phyloP scores from a whole-genome alignment of 805 yeast genomes.

The Blastobotrys parvus region DNA sequence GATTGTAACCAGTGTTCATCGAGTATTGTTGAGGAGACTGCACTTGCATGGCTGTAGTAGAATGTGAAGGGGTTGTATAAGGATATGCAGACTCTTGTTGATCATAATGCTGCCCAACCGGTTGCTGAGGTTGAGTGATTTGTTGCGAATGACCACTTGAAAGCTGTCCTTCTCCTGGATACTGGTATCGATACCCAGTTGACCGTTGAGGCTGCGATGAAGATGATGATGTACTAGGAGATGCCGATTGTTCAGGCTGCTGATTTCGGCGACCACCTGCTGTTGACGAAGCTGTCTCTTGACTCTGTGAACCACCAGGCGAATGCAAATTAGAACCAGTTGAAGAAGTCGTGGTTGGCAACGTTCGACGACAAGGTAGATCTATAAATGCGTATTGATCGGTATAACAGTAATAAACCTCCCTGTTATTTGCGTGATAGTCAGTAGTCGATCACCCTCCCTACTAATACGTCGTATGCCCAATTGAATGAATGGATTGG shows the following conservation, averaged over 20 bases:
- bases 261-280: not conserved
- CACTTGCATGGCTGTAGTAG: not conserved
- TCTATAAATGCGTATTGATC: not conserved
- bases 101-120: not conserved
- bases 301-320: not conserved
- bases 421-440: too few relatives aligned
- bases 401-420: not conserved
- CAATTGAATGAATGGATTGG: too few relatives aligned
- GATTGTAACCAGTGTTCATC: too few relatives aligned
- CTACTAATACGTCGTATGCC: too few relatives aligned
- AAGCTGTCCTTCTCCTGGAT: too few relatives aligned
- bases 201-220: not conserved
- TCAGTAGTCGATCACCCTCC: too few relatives aligned
- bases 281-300: not conserved
- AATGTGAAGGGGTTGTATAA: not conserved
- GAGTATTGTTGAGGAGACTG: slow-evolving; percentile 1
- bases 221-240: not conserved
- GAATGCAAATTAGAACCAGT: not conserved
- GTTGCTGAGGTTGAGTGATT: not conserved
- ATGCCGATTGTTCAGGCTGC: not conserved
- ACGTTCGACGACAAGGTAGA: not conserved
- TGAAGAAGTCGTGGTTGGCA: not conserved
- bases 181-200: too few relatives aligned
- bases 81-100: not conserved
- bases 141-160: too few relatives aligned